Evolutionary conservation across 129 eudicot species (phyloP).

Genomic region (Helianthus tuberosus): DNA sequence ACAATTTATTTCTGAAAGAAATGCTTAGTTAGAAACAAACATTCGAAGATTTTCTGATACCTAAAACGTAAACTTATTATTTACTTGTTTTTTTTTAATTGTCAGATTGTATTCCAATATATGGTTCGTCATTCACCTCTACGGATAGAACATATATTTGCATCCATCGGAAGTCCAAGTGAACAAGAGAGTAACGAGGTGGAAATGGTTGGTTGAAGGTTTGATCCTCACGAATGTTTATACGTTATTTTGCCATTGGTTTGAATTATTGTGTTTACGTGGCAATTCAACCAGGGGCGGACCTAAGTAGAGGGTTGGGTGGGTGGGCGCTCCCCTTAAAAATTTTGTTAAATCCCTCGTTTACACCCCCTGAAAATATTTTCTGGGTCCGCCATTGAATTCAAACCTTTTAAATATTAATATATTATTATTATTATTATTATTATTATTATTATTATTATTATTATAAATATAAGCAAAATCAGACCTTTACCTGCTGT

Average conservation of each 20-base stretch:
- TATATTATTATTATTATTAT: background rate
- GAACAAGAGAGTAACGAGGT: constrained; percentile 53
- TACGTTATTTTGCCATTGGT: constrained; percentile 4
- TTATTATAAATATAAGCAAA: background rate
- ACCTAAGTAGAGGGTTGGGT: too few relatives aligned
- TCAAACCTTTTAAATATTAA: background rate
- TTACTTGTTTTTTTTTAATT: background rate
- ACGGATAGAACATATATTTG: constrained; percentile 66
- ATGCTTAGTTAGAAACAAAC: background rate
- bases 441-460: background rate
- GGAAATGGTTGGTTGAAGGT: constrained; percentile 66
- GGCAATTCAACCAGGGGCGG: background rate
- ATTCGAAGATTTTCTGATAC: background rate
- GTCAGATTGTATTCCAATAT: constrained; percentile 84
- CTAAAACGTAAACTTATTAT: background rate
- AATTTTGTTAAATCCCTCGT: too few relatives aligned
- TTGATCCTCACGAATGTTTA: constrained; percentile 5
- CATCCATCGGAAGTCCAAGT: constrained; percentile 46
- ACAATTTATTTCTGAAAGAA: background rate
- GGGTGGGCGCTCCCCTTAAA: too few relatives aligned
- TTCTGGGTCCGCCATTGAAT: too few relatives aligned
- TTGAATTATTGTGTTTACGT: background rate
- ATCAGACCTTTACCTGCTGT: background rate
- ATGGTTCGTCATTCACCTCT: constrained; percentile 87
- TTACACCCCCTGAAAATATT: too few relatives aligned